Base-by-base conservation (phyloP, 257 asterid species). In the Solanum lignicaule region DNA sequence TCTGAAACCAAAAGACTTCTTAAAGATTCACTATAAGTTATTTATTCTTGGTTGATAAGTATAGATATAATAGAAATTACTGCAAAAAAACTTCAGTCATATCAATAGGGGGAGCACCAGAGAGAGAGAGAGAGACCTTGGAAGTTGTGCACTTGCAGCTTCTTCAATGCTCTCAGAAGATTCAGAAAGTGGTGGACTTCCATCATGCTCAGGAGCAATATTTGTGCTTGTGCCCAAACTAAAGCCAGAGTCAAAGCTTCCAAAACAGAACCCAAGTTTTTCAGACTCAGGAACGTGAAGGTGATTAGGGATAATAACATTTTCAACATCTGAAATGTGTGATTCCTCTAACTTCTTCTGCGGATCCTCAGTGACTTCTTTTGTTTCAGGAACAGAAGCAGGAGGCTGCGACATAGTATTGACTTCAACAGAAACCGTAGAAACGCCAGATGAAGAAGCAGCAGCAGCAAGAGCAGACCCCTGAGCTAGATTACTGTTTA, bases 181-280 rank as follows among this genome's bases (percentile, higher is more conserved):
- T 89, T 94, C 95, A 85, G 97, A 88, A 87, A 86, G 35, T 31
- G 90, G 86, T 13, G 87, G 90, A 88, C 92, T 93, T 90, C 90
- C 88, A 36, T 87, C 94, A 87, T 88, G 87, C 88, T 87, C 92
- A 23, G 90, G 90, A 87, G 87, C 92, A 65, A 91, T 91, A 79
- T 89, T 90, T 84, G 88, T 88, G 90, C 90, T 90, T 87, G 94
- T 66, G 48, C 91, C 93, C 89, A 94, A 88, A 16, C 91, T 95
- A 89, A 94, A 93, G 91, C 93, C 90, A 86, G 95, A 91, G 88
- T 94, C 98, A 87, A 96, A 96, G 89, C 98, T 96, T 92, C 99
- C 99, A 92, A 96, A 96, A 90, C 96, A 90, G 87, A 96, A 96
- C 87, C 98, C 98, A 87, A 96, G 98, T 84, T 95, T 95, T 87